phyloP scores from a whole-genome alignment of 441 rosid species.

The Populus hybrid region DNA sequence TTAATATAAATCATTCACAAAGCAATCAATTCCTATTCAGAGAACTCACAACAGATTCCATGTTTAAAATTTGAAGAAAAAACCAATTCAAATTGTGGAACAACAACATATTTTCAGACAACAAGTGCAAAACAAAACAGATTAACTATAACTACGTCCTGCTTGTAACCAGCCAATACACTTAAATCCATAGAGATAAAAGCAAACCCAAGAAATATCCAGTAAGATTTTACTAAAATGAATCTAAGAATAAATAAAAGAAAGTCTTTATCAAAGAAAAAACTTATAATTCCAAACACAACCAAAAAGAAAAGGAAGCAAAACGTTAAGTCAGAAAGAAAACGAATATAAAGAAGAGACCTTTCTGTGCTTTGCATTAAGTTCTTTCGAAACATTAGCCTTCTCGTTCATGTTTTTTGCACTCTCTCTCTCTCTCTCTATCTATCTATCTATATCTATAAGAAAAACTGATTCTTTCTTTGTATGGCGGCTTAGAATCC shows the following conservation, averaged over 20 bases:
- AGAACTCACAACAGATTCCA: neutral
- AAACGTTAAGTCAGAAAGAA: neutral
- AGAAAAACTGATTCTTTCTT: neutral
- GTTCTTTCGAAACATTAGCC: slow-evolving; percentile 63
- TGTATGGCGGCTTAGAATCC: slow-evolving; percentile 10
- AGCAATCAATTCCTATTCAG: too few species aligned
- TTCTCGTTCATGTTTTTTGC: slow-evolving; percentile 51
- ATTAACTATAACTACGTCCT: neutral
- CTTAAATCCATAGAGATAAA: neutral
- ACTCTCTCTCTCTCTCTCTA: neutral
- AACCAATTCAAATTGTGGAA: neutral
- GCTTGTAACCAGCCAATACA: neutral
- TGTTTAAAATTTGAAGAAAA: neutral
- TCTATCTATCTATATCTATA: neutral
- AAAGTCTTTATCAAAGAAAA: neutral
- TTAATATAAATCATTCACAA: neutral
- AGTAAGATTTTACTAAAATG: neutral
- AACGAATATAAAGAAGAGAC: slow-evolving; percentile 13
- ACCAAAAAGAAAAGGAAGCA: neutral
- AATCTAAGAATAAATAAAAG: neutral
- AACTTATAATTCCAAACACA: neutral
- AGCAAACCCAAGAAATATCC: neutral
- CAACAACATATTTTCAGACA: neutral
- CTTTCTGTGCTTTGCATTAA: slow-evolving; percentile 60
- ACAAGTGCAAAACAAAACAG: neutral